A percentile compares a stretch with the other conserved stretches of the same genome.
These are phyloP conservation scores for Rhododendron ferrugineum DNA, from an alignment of 148 eudicot genomes.

Conservation along the genomic window DNA sequence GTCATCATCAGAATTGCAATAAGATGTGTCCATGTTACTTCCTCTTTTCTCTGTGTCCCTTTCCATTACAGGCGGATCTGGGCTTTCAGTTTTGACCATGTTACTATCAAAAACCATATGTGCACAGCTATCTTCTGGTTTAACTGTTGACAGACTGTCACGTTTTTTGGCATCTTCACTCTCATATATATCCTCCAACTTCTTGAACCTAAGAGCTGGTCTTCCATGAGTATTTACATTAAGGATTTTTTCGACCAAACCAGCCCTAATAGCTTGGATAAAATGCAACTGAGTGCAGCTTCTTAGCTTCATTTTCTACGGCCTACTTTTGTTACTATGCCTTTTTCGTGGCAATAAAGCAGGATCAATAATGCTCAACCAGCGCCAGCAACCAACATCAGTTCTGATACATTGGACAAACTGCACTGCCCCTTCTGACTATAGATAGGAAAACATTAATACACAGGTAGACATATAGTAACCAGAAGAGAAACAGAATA, in stretches of 20 bases:
- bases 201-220: constrained; percentile 36
- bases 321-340: not conserved
- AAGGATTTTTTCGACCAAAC: constrained; percentile 30
- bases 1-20: not conserved
- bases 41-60: constrained; percentile 20
- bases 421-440: not conserved
- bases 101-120: constrained; percentile 18
- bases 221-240: constrained; percentile 45
- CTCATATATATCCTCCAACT: constrained; percentile 38
- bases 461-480: not conserved
- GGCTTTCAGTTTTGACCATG: constrained; percentile 19
- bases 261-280: constrained; percentile 41
- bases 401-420: not conserved
- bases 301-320: constrained; percentile 42
- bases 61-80: constrained; percentile 12
- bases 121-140: constrained; percentile 26
- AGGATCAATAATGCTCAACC: not conserved
- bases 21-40: constrained; percentile 1
- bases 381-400: not conserved
- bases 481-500: not conserved
- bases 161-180: constrained; percentile 20
- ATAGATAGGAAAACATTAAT: not conserved
- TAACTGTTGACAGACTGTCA: constrained; percentile 9
- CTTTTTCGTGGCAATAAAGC: not conserved
- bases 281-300: constrained; percentile 45